Conservation (phyloP, 1,139 yeast genomes). For the Pichia sp. region DNA sequence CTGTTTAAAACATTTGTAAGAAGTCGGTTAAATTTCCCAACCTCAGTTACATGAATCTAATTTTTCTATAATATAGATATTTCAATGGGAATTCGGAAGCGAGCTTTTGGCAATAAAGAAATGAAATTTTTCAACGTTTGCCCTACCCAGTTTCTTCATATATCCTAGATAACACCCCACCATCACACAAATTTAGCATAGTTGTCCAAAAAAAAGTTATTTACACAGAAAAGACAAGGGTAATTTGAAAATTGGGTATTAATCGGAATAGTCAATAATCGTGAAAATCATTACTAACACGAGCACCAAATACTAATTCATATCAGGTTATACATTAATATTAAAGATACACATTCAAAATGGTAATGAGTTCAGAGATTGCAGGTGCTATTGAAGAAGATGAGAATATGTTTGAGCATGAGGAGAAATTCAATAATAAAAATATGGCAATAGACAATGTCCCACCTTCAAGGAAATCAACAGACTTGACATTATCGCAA, state of each 20-base stretch:
- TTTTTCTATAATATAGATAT: no score
- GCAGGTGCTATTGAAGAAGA: constrained; percentile 37
- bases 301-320: no score
- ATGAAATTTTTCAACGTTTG: neutral
- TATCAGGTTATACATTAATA: no score
- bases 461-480: neutral
- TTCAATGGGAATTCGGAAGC: neutral
- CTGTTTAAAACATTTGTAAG: neutral
- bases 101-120: neutral
- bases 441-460: neutral
- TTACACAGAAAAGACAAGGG: neutral
- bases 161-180: no score
- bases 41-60: no score
- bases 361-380: constrained; percentile 37
- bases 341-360: constrained; percentile 8
- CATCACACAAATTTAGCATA: no score
- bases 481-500: constrained; percentile 45
- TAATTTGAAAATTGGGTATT: neutral
- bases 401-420: constrained; percentile 14
- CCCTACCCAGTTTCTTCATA: neutral
- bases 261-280: no score
- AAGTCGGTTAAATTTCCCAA: neutral
- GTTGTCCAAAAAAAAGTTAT: no score
- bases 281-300: no score
- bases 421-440: neutral